These are phyloP conservation scores for Solanum clarkiae DNA, from an alignment of 257 asterid species.

Conservation along the genomic window DNA sequence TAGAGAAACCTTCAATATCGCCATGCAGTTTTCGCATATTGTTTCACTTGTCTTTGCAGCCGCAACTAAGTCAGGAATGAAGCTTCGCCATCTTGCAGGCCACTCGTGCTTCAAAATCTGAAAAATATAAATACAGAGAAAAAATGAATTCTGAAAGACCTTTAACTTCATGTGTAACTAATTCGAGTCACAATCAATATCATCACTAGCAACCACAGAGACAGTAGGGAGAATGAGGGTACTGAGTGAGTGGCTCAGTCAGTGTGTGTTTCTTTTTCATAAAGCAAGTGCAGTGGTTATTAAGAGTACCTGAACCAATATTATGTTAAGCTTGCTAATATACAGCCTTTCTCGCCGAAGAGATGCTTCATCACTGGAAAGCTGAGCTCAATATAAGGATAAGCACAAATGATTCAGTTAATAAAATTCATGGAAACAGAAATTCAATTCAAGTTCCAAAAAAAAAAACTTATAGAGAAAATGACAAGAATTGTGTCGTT, in stretches of 20 bases:
- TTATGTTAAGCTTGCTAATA: slow-evolving; percentile 75
- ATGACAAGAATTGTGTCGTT: not conserved
- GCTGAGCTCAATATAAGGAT: slow-evolving; percentile 23
- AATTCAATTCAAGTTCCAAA: not conserved
- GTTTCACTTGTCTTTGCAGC: slow-evolving; percentile 97
- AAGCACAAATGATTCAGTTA: not conserved
- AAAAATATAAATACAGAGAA: slow-evolving; percentile 1
- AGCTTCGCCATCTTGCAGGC: slow-evolving; percentile 92
- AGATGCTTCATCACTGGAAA: slow-evolving; percentile 87
- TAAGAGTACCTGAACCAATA: slow-evolving; percentile 79
- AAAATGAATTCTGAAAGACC: not conserved
- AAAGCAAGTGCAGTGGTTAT: too few relatives aligned
- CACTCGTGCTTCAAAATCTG: slow-evolving; percentile 99
- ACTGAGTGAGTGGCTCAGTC: not conserved
- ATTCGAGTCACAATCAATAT: not conserved
- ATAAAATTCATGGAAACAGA: not conserved
- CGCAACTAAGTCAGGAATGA: slow-evolving; percentile 92
- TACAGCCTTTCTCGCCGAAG: slow-evolving; percentile 87
- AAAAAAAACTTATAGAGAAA: not conserved
- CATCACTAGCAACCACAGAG: not conserved
- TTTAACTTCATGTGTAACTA: not conserved
- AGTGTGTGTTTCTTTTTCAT: not conserved
- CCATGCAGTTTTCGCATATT: slow-evolving; percentile 98
- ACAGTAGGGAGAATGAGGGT: not conserved
- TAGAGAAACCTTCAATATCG: slow-evolving; percentile 56